These are phyloP conservation scores for Talaromyces sp. DNA, from an alignment of 2,329 filamentous ascomycete genomes.

Conservation along the genomic window DNA sequence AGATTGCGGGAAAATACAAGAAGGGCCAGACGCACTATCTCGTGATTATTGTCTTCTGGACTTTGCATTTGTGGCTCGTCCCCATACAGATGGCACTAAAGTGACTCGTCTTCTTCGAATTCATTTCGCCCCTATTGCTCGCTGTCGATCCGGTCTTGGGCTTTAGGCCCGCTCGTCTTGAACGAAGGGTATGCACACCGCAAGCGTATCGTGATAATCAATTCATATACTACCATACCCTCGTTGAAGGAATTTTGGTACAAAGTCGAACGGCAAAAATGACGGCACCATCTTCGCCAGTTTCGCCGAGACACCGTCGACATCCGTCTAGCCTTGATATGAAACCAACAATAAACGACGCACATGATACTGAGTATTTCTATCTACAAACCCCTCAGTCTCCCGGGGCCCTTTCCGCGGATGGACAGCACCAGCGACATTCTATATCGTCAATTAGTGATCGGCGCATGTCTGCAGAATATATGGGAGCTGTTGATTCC, in stretches of 20 bases:
- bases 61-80: not conserved
- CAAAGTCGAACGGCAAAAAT: constrained; percentile 18
- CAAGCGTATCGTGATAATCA: not conserved
- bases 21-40: not conserved
- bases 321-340: constrained; percentile 37
- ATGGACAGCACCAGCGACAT: constrained; percentile 35
- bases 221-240: not conserved
- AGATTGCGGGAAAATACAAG: not conserved
- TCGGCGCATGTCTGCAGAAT: constrained; percentile 39
- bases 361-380: constrained; percentile 30
- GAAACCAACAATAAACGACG: constrained; percentile 32
- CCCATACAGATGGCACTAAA: constrained; percentile 1
- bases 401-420: constrained; percentile 39
- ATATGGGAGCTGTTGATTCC: constrained; percentile 30
- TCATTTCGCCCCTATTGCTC: constrained; percentile 6
- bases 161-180: not conserved
- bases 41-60: not conserved
- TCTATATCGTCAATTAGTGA: constrained; percentile 35
- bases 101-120: not conserved
- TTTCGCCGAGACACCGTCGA: constrained; percentile 39
- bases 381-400: constrained; percentile 36
- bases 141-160: not conserved
- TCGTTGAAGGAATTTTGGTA: not conserved
- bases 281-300: constrained; percentile 32
- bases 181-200: not conserved